Evolutionary conservation across 2,329 filamentous ascomycete genomes (phyloP).

Genomic region (Fusarium staphyleae): DNA sequence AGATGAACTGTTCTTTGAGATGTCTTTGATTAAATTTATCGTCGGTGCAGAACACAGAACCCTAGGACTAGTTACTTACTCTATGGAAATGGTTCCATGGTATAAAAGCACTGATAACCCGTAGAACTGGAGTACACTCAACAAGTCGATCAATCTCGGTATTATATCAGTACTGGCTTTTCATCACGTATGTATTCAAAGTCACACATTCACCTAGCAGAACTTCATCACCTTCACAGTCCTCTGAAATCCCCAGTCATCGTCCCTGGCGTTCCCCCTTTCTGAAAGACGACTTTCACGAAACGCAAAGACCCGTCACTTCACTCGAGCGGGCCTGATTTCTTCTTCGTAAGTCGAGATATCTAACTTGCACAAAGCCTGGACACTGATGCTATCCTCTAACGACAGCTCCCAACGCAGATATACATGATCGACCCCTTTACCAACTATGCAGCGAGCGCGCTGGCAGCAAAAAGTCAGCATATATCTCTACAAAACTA

Average conservation of each 20-base stretch:
- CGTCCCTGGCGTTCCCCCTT: conserved; percentile 12
- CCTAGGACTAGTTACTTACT: too few species aligned
- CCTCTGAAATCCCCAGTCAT: conserved; percentile 13
- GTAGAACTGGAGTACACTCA: conserved; percentile 9
- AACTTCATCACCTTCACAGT: neutral
- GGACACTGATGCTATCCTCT: too few species aligned
- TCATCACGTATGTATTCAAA: conserved; percentile 1
- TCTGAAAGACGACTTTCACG: conserved; percentile 8
- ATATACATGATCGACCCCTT: conserved; percentile 20
- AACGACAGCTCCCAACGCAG: conserved; percentile 5
- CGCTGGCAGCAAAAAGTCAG: conserved; percentile 12
- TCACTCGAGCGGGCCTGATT: conserved; percentile 12
- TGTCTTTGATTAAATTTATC: too few species aligned
- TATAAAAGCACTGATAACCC: conserved; percentile 1
- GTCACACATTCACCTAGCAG: accelerated
- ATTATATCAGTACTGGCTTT: conserved; percentile 10
- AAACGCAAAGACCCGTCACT: conserved; percentile 22
- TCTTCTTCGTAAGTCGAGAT: conserved; percentile 17
- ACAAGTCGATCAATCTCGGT: neutral
- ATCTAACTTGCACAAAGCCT: too few species aligned
- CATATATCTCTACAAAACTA: too few species aligned
- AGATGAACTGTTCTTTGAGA: too few species aligned
- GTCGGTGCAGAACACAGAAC: too few species aligned
- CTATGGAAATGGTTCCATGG: neutral
- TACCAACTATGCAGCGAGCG: conserved; percentile 14